These are phyloP conservation scores for Encephalitozoon romaleae DNA, from an alignment of 371 early-diverging fungal species.

Conservation along the genomic window DNA sequence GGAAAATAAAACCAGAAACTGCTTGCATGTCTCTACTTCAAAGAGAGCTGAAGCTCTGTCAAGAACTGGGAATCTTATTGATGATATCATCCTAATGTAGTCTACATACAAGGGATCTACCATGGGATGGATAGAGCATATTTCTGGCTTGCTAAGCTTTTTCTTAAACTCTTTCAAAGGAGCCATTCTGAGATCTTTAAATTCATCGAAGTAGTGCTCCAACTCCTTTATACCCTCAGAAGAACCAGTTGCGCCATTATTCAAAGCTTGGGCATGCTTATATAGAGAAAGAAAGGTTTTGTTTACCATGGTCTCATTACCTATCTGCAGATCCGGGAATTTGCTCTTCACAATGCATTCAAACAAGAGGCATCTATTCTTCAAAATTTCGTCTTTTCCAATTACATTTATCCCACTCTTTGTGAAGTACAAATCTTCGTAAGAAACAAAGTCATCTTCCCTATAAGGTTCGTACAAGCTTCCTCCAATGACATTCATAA, in stretches of 20 bases:
- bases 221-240: background rate
- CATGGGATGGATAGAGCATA: constrained; percentile 4
- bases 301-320: background rate
- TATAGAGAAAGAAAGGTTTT: background rate
- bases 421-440: constrained; percentile 48
- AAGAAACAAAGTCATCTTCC: constrained; percentile 40
- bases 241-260: background rate
- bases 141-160: background rate
- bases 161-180: constrained; percentile 29
- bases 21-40: constrained; percentile 9
- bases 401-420: constrained; percentile 36
- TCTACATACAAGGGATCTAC: constrained; percentile 11
- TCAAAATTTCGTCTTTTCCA: constrained; percentile 31
- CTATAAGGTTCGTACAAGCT: constrained; percentile 28
- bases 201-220: background rate
- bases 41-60: background rate
- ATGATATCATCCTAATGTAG: background rate
- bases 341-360: background rate
- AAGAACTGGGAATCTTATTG: background rate
- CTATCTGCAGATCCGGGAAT: background rate
- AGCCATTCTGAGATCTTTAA: background rate
- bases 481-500: constrained; percentile 22
- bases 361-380: constrained; percentile 35
- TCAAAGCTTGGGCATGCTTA: background rate
- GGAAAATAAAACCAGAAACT: constrained; percentile 12